Percentiles rank a stretch among this genome's conserved stretches.
Evolutionary conservation across 768 basidiomycete species (phyloP).

Genomic region (Amanita phalloides): DNA sequence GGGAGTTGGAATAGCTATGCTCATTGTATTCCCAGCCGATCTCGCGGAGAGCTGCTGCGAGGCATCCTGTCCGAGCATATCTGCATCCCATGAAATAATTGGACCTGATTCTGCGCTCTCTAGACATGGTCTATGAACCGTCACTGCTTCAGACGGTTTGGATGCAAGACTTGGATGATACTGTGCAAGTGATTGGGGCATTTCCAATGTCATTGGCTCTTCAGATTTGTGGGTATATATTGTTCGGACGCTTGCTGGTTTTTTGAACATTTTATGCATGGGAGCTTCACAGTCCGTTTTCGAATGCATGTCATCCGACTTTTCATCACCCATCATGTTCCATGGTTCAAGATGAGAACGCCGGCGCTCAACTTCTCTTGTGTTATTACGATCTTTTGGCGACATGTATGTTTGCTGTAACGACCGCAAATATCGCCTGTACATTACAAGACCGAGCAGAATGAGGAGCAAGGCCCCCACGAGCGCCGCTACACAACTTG

Average conservation of each 20-base stretch:
- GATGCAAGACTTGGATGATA: constrained; percentile 42
- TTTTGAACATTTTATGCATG: constrained; percentile 63
- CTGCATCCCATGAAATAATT: constrained; percentile 36
- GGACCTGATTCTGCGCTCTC: constrained; percentile 30
- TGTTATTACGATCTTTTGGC: constrained; percentile 23
- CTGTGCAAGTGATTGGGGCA: constrained; percentile 41
- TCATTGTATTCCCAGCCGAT: constrained; percentile 31
- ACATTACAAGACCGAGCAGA: constrained; percentile 42
- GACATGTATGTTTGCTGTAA: constrained; percentile 23
- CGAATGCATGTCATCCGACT: constrained; percentile 33
- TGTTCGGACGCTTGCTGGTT: constrained; percentile 44
- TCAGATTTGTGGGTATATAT: constrained; percentile 39
- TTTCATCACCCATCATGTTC: constrained; percentile 47
- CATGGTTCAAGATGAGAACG: constrained; percentile 42
- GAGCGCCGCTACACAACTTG: constrained; percentile 52
- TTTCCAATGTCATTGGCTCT: constrained; percentile 26
- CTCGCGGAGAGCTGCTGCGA: not conserved
- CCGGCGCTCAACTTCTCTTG: constrained; percentile 29
- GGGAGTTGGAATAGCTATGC: constrained; percentile 54
- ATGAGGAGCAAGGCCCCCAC: constrained; percentile 40
- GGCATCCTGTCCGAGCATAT: not conserved
- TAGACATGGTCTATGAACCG: constrained; percentile 25
- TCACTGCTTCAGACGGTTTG: constrained; percentile 2
- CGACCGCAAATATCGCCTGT: constrained; percentile 35
- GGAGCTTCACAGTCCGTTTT: constrained; percentile 36